Conservation (phyloP, 2,329 filamentous ascomycete genomes). For the Stemphylium vesicarium region DNA sequence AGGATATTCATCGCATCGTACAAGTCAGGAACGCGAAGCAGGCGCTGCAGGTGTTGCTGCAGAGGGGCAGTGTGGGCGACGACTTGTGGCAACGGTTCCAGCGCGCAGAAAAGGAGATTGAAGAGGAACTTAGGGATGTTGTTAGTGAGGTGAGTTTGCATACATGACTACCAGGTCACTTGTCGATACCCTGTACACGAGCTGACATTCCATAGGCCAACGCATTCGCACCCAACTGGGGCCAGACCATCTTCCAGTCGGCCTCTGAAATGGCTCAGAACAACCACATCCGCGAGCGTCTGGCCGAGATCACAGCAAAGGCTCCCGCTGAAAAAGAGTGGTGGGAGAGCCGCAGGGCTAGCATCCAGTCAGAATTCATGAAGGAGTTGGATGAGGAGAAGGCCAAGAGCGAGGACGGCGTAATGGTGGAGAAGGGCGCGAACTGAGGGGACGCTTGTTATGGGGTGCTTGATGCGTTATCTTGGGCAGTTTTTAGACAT, state of each 20-base stretch:
- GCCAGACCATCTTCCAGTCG: constrained; percentile 93
- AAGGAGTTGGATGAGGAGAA: constrained; percentile 76
- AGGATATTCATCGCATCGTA: constrained; percentile 92
- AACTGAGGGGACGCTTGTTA: not conserved
- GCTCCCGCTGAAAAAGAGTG: constrained; percentile 78
- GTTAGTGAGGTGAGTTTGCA: constrained; percentile 77
- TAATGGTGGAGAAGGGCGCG: constrained; percentile 21
- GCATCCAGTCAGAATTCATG: constrained; percentile 79
- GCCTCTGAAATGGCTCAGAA: constrained; percentile 96
- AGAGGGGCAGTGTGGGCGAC: constrained; percentile 91
- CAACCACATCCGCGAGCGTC: constrained; percentile 72
- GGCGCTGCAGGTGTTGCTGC: constrained; percentile 80
- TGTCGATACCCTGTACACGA: not conserved
- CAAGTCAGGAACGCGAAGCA: constrained; percentile 88
- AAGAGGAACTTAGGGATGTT: constrained; percentile 92
- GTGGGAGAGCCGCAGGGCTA: constrained; percentile 85
- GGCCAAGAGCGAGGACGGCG: constrained; percentile 32
- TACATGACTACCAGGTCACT: not conserved
- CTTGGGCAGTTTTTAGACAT: not conserved
- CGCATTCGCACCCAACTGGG: constrained; percentile 86
- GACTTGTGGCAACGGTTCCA: constrained; percentile 93
- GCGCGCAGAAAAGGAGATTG: constrained; percentile 95
- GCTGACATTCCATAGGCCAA: constrained; percentile 71
- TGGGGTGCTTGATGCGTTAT: not conserved
- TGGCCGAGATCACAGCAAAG: constrained; percentile 77